These are phyloP conservation scores for Ogataea haglerorum DNA, from an alignment of 805 yeast genomes.

Conservation along the genomic window DNA sequence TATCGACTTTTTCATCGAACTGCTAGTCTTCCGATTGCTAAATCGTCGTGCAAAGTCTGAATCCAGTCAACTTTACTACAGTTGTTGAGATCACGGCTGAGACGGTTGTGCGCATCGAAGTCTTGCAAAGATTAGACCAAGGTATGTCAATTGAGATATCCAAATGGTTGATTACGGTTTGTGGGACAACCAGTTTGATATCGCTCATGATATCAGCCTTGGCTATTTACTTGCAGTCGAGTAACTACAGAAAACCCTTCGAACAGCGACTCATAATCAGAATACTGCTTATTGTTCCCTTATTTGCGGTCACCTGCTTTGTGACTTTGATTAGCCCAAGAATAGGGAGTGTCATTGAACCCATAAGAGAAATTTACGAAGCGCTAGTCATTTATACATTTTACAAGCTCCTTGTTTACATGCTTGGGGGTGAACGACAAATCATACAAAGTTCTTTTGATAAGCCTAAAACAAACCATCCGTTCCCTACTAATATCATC, in stretches of 20 bases:
- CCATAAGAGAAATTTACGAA: constrained; percentile 85
- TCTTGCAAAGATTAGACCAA: neutral
- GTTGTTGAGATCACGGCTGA: no score
- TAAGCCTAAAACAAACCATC: constrained; percentile 66
- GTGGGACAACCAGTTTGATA: constrained; percentile 23
- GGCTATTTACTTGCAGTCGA: constrained; percentile 51
- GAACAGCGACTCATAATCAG: constrained; percentile 84
- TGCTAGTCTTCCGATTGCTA: no score
- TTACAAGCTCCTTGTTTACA: constrained; percentile 73
- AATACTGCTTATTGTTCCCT: constrained; percentile 76
- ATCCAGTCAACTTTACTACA: no score
- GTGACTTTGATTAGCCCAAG: constrained; percentile 47
- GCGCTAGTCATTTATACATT: constrained; percentile 95
- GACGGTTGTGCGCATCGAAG: no score
- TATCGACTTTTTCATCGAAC: neutral
- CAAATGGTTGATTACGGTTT: constrained; percentile 16
- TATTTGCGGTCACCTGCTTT: constrained; percentile 73
- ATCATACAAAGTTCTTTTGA: constrained; percentile 63
- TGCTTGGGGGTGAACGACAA: constrained; percentile 89
- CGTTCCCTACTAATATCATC: constrained; percentile 50
- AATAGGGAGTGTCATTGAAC: constrained; percentile 54
- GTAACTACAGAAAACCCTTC: constrained; percentile 81
- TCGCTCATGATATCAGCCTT: constrained; percentile 40
- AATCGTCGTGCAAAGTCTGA: no score
- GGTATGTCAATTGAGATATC: constrained; percentile 5